Evolutionary conservation across 306 rosid species (phyloP).

Genomic region (Coriaria nepalensis): DNA sequence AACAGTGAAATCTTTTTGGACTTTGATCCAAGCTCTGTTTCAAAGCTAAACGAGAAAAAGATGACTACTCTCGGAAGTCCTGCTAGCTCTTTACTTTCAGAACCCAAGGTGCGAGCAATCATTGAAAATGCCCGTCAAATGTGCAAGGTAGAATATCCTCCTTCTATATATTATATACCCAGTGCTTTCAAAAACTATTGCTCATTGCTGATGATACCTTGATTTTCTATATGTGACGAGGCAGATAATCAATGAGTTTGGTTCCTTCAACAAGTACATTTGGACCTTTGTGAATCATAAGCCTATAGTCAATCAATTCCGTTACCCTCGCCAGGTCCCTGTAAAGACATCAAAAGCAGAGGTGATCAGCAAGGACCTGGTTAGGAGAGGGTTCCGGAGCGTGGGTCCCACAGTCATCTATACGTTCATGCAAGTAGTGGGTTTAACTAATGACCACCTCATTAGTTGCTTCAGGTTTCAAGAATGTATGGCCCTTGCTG

Average conservation of each 20-base stretch:
- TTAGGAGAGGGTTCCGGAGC: conserved; percentile 58
- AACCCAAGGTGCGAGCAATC: conserved; percentile 52
- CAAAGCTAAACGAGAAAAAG: conserved; percentile 55
- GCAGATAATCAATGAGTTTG: conserved; percentile 56
- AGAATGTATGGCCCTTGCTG: conserved; percentile 33
- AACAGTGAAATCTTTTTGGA: conserved; percentile 55
- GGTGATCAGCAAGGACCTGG: conserved; percentile 56
- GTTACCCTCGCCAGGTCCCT: conserved; percentile 51
- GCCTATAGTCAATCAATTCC: conserved; percentile 43
- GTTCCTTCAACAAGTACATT: conserved; percentile 42
- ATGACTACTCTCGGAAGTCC: conserved; percentile 40
- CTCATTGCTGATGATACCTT: neutral
- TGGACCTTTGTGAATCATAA: conserved; percentile 66
- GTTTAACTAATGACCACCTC: conserved; percentile 64
- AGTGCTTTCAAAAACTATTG: neutral
- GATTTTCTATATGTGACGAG: conserved; percentile 2
- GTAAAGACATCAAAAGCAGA: conserved; percentile 73
- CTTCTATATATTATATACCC: neutral
- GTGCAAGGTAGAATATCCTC: conserved; percentile 37
- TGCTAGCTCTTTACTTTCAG: conserved; percentile 53
- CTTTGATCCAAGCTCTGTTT: conserved; percentile 51
- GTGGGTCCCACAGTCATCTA: conserved; percentile 62
- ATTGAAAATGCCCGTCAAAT: conserved; percentile 66
- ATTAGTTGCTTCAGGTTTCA: conserved; percentile 59
- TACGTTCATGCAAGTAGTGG: conserved; percentile 68